Base-by-base conservation (phyloP, 2,329 filamentous ascomycete genomes). In the Sordariomycetes sp. region DNA sequence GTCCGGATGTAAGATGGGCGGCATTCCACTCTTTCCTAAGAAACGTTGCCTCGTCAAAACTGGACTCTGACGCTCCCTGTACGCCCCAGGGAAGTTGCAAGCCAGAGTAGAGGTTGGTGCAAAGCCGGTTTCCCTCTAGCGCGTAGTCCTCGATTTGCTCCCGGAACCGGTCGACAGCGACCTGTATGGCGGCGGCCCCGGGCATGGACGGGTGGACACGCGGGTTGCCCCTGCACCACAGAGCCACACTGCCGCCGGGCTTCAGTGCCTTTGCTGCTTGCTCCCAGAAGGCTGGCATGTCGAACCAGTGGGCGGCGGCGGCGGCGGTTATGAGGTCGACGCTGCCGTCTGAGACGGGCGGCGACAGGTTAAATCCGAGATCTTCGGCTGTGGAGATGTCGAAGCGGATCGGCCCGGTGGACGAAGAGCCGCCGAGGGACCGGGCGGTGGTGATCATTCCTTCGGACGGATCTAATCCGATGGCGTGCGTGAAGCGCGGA, bases 281-380 rank as follows among this genome's bases (percentile, higher is more conserved):
- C 2, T 61, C 54, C 74, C 78, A 83, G 68, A 83, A 83, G 0
- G 58, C 58, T 0, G 69, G 61, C 72, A 82, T 74, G 62, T 83
- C 72, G 67, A 84, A 82, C 81, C 81, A 84, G 65, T 84, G 81
- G 0, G 78, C 78, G 0, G 78, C 74, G 3, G 72, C 79, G 0
- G 76, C 76, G 10, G 72, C 73, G 0, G 72, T 75, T 61, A 81
- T 67, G 16, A 81, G 65, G 62, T 80, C 78, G 7, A 80, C 72
- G 55, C 66, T 69, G 11, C 59, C 64, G 25, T 71, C 69, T 2
- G 60, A 61, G 3, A 76, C 60, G 1, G 64, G 63, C 32, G 50
- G 61, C 60, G 50, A 69, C 16, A 72, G 60, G 1, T 67, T 58
- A 2, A 61, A 58, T 20, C 70, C 72, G 2, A 80, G 69, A 0